Conservation (phyloP, 139 green algal species). For the Haematococcus lacustris region DNA sequence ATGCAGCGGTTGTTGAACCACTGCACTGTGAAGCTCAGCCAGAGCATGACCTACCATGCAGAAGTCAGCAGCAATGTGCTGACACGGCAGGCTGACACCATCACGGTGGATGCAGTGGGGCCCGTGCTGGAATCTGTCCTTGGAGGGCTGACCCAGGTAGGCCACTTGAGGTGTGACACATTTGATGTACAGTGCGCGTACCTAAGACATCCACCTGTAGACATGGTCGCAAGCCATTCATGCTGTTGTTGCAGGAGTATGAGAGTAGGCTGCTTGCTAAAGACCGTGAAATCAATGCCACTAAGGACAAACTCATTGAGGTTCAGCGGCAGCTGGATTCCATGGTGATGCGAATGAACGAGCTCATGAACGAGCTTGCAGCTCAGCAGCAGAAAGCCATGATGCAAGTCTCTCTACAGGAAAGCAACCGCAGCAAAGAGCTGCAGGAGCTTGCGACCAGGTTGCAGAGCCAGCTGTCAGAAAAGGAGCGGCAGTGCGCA, state of each 20-base stretch:
- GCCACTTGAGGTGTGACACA: not conserved
- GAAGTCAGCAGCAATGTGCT: slow-evolving; percentile 1
- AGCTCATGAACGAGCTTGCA: slow-evolving; percentile 24
- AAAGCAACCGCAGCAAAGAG: not conserved
- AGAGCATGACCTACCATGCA: not conserved
- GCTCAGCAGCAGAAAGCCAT: slow-evolving; percentile 14
- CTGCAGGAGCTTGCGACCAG: not conserved
- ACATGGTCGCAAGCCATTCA: not conserved
- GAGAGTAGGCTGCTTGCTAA: slow-evolving; percentile 72
- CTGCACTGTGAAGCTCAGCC: slow-evolving; percentile 4
- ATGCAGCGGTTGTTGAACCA: slow-evolving; percentile 48
- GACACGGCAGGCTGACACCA: slow-evolving; percentile 8
- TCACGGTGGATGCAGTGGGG: slow-evolving; percentile 56
- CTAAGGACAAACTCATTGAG: slow-evolving; percentile 18
- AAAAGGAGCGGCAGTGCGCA: not conserved
- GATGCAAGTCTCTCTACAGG: not conserved
- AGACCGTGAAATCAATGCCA: slow-evolving; percentile 60
- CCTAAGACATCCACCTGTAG: not conserved
- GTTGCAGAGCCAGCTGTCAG: slow-evolving; percentile 13
- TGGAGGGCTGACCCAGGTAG: slow-evolving; percentile 49
- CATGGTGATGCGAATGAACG: slow-evolving; percentile 1
- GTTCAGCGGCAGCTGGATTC: slow-evolving; percentile 8
- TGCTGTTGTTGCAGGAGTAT: slow-evolving; percentile 59
- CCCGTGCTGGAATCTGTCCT: slow-evolving; percentile 68
- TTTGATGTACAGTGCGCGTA: not conserved